Base-by-base conservation (phyloP, 257 asterid genomes). In the Verbena officinalis region DNA sequence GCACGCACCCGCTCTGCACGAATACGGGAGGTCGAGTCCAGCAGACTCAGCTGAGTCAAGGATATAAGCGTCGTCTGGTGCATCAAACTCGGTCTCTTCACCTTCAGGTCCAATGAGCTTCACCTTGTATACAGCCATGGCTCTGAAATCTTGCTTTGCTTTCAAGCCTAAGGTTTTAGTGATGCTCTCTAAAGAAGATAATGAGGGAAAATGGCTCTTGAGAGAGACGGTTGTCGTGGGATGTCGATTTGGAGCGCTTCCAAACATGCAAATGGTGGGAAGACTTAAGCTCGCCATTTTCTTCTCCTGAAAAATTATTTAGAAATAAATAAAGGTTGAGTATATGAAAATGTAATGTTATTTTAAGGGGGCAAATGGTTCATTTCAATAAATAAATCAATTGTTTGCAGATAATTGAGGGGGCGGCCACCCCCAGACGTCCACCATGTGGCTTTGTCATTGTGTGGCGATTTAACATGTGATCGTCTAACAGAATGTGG, bases 1-100 rank as follows among this genome's bases (percentile, higher is more conserved):
- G 86, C 97, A 90, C 0, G 97, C 95, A 1, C 97, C 97, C 0
- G 97, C 96, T 76, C 96, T 84, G 75, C 97, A 90, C 0, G 97
- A 90, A 76, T 87, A 90, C 0, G 97, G 97, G 40, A 90, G 73
- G 1, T 90, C 96, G 3, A 90, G 7, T 45, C 96, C 97, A 0
- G 88, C 93, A 0, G 30, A 1, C 83, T 88, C 96, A 14, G 95
- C 97, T 3, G 93, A 65, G 75, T 88, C 95, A 10, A 88, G 94
- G 63, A 88, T 80, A 87, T 88, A 88, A 5, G 67, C 10, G 64
- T 88, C 91, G 6, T 82, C 88, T 0, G 83, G 79, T 0, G 91
- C 96, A 1, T 88, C 95, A 21, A 91, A 91, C 74, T 81, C 88
- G 0, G 55, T n/a, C 69, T 76, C 95, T 0, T 0, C 42, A 3